Conservation (phyloP, 441 rosid genomes). For the Pelargonium australe region DNA sequence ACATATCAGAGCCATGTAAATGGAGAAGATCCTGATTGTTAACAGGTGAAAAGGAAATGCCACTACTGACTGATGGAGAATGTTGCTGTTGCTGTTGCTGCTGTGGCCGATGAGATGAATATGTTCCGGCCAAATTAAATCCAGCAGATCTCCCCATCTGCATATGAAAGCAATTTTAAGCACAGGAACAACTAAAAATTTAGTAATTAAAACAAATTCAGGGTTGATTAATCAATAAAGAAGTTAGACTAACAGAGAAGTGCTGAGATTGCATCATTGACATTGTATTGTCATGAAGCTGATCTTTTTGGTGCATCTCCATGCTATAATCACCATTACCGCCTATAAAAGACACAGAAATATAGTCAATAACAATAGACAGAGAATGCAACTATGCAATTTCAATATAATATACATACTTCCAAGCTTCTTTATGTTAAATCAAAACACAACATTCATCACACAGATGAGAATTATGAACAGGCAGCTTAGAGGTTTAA, state of each 20-base stretch:
- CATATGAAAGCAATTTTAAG: conserved; percentile 17
- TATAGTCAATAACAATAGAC: not conserved
- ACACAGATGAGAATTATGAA: not conserved
- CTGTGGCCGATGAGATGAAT: conserved; percentile 55
- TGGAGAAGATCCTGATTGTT: conserved; percentile 72
- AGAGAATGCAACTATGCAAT: not conserved
- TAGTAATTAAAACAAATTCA: conserved; percentile 13
- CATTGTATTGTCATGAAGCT: conserved; percentile 77
- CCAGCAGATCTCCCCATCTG: conserved; percentile 93
- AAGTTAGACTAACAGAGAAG: conserved; percentile 63
- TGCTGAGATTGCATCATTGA: conserved; percentile 94
- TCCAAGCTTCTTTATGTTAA: no score
- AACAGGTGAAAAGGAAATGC: conserved; percentile 56
- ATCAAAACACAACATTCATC: conserved; percentile 1
- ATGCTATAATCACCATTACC: conserved; percentile 80
- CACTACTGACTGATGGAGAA: conserved; percentile 59
- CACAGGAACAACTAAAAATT: conserved; percentile 3
- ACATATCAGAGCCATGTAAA: conserved; percentile 72
- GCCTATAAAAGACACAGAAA: conserved; percentile 38
- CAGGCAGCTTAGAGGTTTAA: not conserved
- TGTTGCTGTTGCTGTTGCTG: conserved; percentile 77
- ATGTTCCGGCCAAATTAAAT: conserved; percentile 66
- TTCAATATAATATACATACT: not conserved
- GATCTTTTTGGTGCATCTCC: conserved; percentile 96
- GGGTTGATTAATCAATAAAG: conserved; percentile 14